Evolutionary conservation across 2,329 filamentous ascomycete species (phyloP).

Genomic region (Penicillium concentricum): DNA sequence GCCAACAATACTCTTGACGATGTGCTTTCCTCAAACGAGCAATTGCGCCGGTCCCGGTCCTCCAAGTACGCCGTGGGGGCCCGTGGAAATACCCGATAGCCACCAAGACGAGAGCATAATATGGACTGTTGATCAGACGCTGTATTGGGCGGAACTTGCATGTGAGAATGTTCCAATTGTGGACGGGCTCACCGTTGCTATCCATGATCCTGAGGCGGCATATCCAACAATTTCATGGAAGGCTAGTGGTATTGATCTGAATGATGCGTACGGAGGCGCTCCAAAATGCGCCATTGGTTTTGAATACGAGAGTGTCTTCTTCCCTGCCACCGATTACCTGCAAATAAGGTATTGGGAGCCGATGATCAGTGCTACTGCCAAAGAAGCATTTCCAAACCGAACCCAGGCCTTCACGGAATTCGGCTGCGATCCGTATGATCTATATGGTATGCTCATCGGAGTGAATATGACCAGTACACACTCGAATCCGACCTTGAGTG

Average conservation of each 20-base stretch:
- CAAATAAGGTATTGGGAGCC: constrained; percentile 39
- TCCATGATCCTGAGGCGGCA: constrained; percentile 18
- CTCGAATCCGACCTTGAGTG: constrained; percentile 3
- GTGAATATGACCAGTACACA: constrained; percentile 26
- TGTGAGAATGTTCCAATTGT: constrained; percentile 25
- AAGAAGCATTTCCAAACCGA: constrained; percentile 7
- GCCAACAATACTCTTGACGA: constrained; percentile 26
- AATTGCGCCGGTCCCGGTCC: constrained; percentile 27
- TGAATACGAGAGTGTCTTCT: constrained; percentile 31
- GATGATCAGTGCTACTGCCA: constrained; percentile 15
- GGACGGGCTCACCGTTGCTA: constrained; percentile 20
- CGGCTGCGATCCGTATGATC: constrained; percentile 31
- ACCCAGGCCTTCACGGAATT: constrained; percentile 25
- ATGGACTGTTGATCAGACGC: constrained; percentile 34
- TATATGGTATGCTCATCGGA: constrained; percentile 35
- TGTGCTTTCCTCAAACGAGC: constrained; percentile 17
- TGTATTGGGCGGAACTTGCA: constrained; percentile 32
- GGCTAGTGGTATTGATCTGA: constrained; percentile 25
- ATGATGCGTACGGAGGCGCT: constrained; percentile 12
- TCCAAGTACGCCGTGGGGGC: constrained; percentile 31
- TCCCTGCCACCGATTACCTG: constrained; percentile 29
- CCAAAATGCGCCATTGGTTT: constrained; percentile 29
- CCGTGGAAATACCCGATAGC: constrained; percentile 31
- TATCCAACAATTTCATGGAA: constrained; percentile 29
- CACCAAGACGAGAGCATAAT: constrained; percentile 23